Evolutionary conservation across 768 basidiomycete species (phyloP), one percentile per base, ranked within the genome.

Genomic region (Mycena rebaudengoi): DNA sequence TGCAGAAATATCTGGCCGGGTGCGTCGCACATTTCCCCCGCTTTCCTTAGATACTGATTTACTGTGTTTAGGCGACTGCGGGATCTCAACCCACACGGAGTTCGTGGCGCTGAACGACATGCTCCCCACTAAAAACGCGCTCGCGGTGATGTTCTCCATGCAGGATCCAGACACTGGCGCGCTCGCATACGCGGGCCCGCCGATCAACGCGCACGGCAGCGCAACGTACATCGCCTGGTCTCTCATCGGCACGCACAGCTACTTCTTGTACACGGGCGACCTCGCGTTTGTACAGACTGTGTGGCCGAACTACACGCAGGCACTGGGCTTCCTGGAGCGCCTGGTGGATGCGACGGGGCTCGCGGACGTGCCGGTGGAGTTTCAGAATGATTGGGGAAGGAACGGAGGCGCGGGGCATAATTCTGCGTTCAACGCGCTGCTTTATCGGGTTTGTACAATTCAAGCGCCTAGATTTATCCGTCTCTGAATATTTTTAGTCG

Each of bases 191-290:
- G 83, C 83, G 29, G 82, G 67, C 55, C 82, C 68, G 51, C 79
- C 69, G n/a, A 77, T 74, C 66, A 79, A 76, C 64, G 79, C 72
- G 35, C 70, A 53, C 30, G 76, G 73, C n/a, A 77, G 76, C 45
- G 80, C 80, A 61, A 85, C 84, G 0, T 86, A 85, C 63, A 83
- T 84, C 53, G 73, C 79, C 11, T 85, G 83, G 83, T 82, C 84
- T 25, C 75, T 86, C 60, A 83, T 86, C 53, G 77, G 76, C 5
- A 75, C 75, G 7, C 71, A 77, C 54, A 77, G 69, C 71, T 82
- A 83, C 65, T 82, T 73, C 58, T 65, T 84, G 14, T 86, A 84
- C 68, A 82, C 83, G 3, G 84, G 84, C 2, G 84, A 86, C 64
- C 65, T 73, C 41, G 79, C 71, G 3, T 84, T 84, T 70, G 75